These are phyloP conservation scores for Apiotrichum akiyoshidainum DNA, from an alignment of 1,284 basidiomycete species.

Conservation along the genomic window DNA sequence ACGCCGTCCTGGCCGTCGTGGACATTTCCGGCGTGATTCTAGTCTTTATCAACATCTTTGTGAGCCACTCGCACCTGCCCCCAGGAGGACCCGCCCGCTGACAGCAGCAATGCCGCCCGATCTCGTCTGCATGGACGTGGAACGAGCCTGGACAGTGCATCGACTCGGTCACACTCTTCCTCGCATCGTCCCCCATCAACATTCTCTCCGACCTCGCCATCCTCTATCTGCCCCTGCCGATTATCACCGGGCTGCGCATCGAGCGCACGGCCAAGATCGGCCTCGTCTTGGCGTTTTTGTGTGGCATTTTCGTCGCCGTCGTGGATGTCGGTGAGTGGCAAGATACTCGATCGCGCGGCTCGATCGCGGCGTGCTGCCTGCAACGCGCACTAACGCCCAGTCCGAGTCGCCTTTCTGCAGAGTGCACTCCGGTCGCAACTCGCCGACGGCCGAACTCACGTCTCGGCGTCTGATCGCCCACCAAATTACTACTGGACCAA, in stretches of 20 bases:
- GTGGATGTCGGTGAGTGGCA: slow-evolving; percentile 40
- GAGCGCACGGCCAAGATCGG: slow-evolving; percentile 46
- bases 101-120: slow-evolving; percentile 39
- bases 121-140: slow-evolving; percentile 35
- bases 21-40: slow-evolving; percentile 44
- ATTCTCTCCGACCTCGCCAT: slow-evolving; percentile 50
- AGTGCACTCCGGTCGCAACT: slow-evolving; percentile 34
- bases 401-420: slow-evolving; percentile 47
- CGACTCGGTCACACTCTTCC: slow-evolving; percentile 44
- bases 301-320: slow-evolving; percentile 47
- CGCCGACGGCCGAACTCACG: slow-evolving; percentile 8
- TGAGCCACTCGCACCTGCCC: slow-evolving; percentile 3
- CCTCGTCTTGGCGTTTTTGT: slow-evolving; percentile 46
- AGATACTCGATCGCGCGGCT: background rate
- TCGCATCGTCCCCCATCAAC: slow-evolving; percentile 48
- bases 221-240: slow-evolving; percentile 47
- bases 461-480: slow-evolving; percentile 18
- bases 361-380: background rate
- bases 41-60: slow-evolving; percentile 47
- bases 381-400: slow-evolving; percentile 6
- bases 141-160: slow-evolving; percentile 34
- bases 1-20: slow-evolving; percentile 40
- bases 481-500: slow-evolving; percentile 42
- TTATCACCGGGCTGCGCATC: slow-evolving; percentile 47
- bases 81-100: background rate